A percentile compares a stretch with the other conserved stretches of the same genome.
These are phyloP conservation scores for Geotrichum restrictum DNA, from an alignment of 1,139 yeast genomes.

Conservation along the genomic window DNA sequence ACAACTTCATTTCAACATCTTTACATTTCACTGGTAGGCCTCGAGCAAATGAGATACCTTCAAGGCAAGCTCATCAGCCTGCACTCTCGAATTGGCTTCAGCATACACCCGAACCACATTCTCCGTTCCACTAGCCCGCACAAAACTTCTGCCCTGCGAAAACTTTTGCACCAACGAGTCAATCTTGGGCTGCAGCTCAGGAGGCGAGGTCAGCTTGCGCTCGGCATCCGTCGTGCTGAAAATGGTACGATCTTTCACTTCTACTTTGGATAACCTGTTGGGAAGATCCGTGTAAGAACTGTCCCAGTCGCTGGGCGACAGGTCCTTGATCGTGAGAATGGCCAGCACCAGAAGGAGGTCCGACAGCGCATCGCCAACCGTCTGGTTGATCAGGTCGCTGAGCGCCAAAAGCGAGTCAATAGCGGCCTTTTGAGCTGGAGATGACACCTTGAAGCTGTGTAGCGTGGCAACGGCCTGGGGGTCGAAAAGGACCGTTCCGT, in stretches of 20 bases:
- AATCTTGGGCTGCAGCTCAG: constrained; percentile 69
- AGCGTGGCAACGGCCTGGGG: constrained; percentile 48
- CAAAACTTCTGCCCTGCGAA: constrained; percentile 75
- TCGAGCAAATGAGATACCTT: constrained; percentile 43
- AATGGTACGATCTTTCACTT: constrained; percentile 73
- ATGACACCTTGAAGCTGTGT: constrained; percentile 33
- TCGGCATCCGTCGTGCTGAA: constrained; percentile 91
- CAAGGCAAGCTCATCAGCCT: constrained; percentile 53
- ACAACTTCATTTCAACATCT: no score
- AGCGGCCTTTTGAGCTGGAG: constrained; percentile 44
- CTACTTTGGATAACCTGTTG: constrained; percentile 72
- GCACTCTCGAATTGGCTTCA: constrained; percentile 61
- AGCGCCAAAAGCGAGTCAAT: constrained; percentile 53
- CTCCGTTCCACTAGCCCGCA: constrained; percentile 96
- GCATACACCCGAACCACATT: constrained; percentile 96
- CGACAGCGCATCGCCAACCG: constrained; percentile 95
- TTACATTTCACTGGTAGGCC: constrained; percentile 25
- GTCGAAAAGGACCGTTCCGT: constrained; percentile 88
- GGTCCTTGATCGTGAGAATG: constrained; percentile 54
- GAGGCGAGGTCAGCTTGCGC: constrained; percentile 70
- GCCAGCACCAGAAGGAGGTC: constrained; percentile 76
- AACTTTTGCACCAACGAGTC: constrained; percentile 60
- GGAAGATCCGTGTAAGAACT: constrained; percentile 77
- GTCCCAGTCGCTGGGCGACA: constrained; percentile 72
- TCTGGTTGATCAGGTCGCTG: constrained; percentile 78